Evolutionary conservation across 1,284 basidiomycete species (phyloP).

Genomic region (Austroboletus rostrupii): DNA sequence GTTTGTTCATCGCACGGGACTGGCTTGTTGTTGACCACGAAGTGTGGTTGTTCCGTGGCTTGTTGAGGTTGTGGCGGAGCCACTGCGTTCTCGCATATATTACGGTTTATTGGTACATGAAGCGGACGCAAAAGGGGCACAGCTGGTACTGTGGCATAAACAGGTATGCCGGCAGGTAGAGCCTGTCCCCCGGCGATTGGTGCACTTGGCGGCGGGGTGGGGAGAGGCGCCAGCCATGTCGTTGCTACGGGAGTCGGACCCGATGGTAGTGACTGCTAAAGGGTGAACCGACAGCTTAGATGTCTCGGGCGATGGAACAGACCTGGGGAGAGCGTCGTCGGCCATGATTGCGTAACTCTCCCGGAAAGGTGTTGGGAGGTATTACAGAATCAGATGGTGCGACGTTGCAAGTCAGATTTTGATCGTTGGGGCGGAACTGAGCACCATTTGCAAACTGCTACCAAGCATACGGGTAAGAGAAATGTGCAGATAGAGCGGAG

Average conservation of each 20-base stretch:
- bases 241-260: constrained; percentile 10
- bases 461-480: neutral
- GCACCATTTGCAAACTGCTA: neutral
- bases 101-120: constrained; percentile 2
- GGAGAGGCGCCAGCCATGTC: constrained; percentile 17
- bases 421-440: constrained; percentile 7
- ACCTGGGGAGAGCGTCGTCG: constrained; percentile 19
- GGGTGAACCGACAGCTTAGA: constrained; percentile 3
- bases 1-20: neutral
- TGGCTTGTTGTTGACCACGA: neutral
- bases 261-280: constrained; percentile 14
- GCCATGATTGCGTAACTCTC: constrained; percentile 3
- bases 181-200: constrained; percentile 3
- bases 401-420: constrained; percentile 2
- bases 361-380: constrained; percentile 2
- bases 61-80: constrained; percentile 8
- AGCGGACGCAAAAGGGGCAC: constrained; percentile 8
- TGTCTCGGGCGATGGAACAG: constrained; percentile 2
- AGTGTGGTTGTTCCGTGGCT: constrained; percentile 3
- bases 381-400: constrained; percentile 8
- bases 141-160: constrained; percentile 6
- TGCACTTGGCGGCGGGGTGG: constrained; percentile 23
- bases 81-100: constrained; percentile 5
- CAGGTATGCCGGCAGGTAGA: constrained; percentile 11
- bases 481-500: neutral